Conservation (phyloP, 306 rosid species). For the Sicyos edulis region DNA sequence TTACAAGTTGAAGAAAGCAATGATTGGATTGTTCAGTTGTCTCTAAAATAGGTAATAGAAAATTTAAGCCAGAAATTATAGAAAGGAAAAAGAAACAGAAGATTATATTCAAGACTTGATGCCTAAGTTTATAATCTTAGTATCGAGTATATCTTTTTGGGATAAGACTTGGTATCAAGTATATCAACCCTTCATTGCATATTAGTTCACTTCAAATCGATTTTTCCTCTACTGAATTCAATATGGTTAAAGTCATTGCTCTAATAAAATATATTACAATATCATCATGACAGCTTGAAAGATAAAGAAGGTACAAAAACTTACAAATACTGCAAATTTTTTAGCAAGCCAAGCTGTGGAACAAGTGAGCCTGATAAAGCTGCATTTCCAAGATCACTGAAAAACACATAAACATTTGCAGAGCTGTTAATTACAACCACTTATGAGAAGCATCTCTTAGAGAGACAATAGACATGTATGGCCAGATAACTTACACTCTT, state of each 20-base stretch:
- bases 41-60: neutral
- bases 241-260: neutral
- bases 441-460: conserved; percentile 15
- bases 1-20: too few relatives aligned
- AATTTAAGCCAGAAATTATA: neutral
- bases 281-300: neutral
- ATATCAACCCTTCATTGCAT: neutral
- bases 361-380: conserved; percentile 92
- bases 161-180: too few relatives aligned
- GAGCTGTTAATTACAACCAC: conserved; percentile 8
- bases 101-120: neutral
- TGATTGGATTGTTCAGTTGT: too few relatives aligned
- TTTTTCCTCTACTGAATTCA: neutral
- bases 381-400: conserved; percentile 96
- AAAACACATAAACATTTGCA: conserved; percentile 16
- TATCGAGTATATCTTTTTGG: too few relatives aligned
- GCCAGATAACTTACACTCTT: conserved; percentile 67
- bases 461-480: conserved; percentile 19
- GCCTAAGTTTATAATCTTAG: neutral
- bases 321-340: conserved; percentile 93
- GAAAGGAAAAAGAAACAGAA: neutral
- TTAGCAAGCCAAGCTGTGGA: conserved; percentile 92
- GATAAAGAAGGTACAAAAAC: conserved; percentile 25
- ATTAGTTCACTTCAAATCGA: neutral
- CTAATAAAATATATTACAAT: neutral